Evolutionary conservation across 805 yeast species (phyloP), one percentile per base, ranked within the genome.

Genomic region (Clavispora carvajalis): DNA sequence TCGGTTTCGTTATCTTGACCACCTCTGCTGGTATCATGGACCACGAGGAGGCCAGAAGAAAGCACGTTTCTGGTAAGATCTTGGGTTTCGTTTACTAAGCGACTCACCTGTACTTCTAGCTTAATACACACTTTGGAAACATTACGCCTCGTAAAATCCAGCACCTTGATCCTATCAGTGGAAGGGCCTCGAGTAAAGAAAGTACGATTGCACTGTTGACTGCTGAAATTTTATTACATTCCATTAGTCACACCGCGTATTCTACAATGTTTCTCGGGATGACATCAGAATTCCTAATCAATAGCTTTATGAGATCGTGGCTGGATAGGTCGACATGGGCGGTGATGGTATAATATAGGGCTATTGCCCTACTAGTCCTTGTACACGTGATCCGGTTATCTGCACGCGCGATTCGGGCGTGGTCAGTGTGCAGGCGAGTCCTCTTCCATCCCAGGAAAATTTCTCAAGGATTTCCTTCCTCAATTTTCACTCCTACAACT

Each of bases 31-130:
- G 58, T 44, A 54, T 54, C 30, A 54, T 54, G 58, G 58, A 54
- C 57, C 58, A 54, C 53, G 57, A 52, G 46, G 58, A 54, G 47
- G 58, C 58, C 51, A 49, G 55, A 49, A 51, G 57, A 49, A 54
- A 54, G 58, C 58, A 54, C 54, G 58, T 54, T 31, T 51, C 58
- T 36, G 58, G 58, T 47, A 54, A 54, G 52, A 54, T 54, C 43
- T 52, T 54, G 50, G 58, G 58, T 43, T 54, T 52, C 46, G 58
- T 54, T 31, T 53, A 53, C 51, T 53, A 52, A 44, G 22, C 34
- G 36, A 9, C 22, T 18, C 22, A 15, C 34, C 18, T 37, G 24
- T 38, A 33, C 30, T 24, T 12, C 22, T 36, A 36, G 38, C 15
- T 13, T 33, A 33, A 33, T 33, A 22, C 18, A 33, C 13, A 33